Percentiles rank a stretch among this genome's conserved stretches.
These are phyloP conservation scores for Colletotrichum zoysiae DNA, from an alignment of 2,329 filamentous ascomycete genomes.

Conservation along the genomic window DNA sequence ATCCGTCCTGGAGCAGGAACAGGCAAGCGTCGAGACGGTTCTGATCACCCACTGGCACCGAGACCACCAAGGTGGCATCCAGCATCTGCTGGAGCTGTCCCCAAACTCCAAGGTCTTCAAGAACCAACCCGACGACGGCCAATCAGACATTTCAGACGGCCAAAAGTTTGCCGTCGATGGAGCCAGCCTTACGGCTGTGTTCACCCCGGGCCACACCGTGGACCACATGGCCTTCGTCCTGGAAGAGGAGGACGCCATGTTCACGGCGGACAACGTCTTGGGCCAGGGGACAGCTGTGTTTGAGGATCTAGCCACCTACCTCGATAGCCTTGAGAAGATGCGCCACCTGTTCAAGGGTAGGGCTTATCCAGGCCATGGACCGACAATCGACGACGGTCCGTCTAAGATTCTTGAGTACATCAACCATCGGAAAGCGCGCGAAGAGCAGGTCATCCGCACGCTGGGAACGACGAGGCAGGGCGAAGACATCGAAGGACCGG, in stretches of 20 bases:
- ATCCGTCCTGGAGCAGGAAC: conserved; percentile 74
- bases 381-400: conserved; percentile 79
- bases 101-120: conserved; percentile 76
- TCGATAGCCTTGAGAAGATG: conserved; percentile 79
- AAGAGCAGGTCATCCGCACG: conserved; percentile 80
- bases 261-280: conserved; percentile 90
- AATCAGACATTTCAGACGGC: conserved; percentile 63
- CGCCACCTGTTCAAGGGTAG: conserved; percentile 71
- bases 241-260: conserved; percentile 84
- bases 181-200: conserved; percentile 74
- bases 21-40: conserved; percentile 74
- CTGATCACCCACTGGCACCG: conserved; percentile 94
- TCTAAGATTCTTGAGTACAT: conserved; percentile 86
- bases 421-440: conserved; percentile 80
- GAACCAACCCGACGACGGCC: conserved; percentile 65
- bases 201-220: conserved; percentile 76
- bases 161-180: conserved; percentile 70
- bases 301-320: conserved; percentile 78
- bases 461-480: conserved; percentile 56
- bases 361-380: conserved; percentile 91
- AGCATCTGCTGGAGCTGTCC: conserved; percentile 74
- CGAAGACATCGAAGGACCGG: conserved; percentile 42
- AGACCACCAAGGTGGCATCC: conserved; percentile 85
- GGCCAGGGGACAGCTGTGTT: conserved; percentile 90
- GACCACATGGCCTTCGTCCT: conserved; percentile 87